Base-by-base conservation (phyloP, 495 filamentous ascomycete genomes). In the Penicillium taxi region DNA sequence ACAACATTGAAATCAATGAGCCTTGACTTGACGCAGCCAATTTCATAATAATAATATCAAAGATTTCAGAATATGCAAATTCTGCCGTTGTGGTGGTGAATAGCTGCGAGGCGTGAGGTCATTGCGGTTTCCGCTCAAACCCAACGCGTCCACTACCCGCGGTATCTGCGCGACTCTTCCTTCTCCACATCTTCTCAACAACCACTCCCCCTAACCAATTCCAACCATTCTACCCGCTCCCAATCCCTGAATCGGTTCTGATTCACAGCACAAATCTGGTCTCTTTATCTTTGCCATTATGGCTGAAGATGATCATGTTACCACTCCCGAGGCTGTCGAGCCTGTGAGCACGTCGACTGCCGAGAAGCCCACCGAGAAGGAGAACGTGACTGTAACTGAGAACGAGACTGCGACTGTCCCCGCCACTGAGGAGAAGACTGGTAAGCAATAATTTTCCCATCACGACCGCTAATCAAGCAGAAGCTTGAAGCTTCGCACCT, bases 301-400 rank as follows among this genome's bases (percentile, higher is more conserved):
- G 66, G 63, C 64, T 48, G 64, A 68, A 19, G 61, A 64, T 38
- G 59, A 54, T 30, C 54, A 62, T 49, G 48, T 59, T 40, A 35
- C 58, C 39, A 47, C 55, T 41, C 56, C 61, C 39, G 52, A 53
- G 28, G 54, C 55, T 44, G 54, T 40, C 35, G 56, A 61, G 40
- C 37, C 56, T 19, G 57, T 63, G 59, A 58, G 46, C 52, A 50
- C 50, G 38, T 39, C 55, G 42, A 35, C 51, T 15, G 41, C 49
- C 39, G 59, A 66, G 39, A 42, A 48, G 33, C 35, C 52, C 21
- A 40, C 55, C 38, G 59, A 63, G 34, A 56, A 55, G 44, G 48
- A 45, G 34, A 53, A 50, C 19, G 32, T 53, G 39, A 54, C 61
- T 44, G 51, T 48, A 24, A 35, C 53, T 15, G 55, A 63, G 17